Evolutionary conservation across 2,329 filamentous ascomycete genomes (phyloP).

Genomic region (Diaporthe sp.): DNA sequence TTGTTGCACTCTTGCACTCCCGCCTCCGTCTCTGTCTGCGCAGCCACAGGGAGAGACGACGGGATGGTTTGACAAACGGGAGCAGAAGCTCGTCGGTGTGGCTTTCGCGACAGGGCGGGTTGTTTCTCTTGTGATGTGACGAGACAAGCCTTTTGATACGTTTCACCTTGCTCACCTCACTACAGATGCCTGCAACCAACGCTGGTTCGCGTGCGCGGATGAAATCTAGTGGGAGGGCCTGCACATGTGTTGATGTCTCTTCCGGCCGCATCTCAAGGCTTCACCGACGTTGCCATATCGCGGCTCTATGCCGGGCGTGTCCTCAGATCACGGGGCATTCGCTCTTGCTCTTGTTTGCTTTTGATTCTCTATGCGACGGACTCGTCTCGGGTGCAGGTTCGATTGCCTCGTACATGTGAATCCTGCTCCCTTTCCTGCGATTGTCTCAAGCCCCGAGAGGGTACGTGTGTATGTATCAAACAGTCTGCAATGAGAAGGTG

Average conservation of each 20-base stretch:
- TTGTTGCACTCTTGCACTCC: no score
- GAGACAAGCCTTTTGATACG: conserved; percentile 36
- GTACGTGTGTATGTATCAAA: background rate
- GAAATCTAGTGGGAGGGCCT: no score
- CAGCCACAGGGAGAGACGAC: background rate
- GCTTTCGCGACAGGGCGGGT: background rate
- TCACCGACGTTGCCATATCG: background rate
- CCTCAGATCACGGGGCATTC: background rate
- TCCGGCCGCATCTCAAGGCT: background rate
- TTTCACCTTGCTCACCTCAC: conserved; percentile 22
- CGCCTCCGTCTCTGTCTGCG: no score
- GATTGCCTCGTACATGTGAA: background rate
- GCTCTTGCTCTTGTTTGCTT: background rate
- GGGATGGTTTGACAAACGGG: conserved; percentile 1
- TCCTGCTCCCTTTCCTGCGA: background rate
- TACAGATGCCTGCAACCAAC: background rate
- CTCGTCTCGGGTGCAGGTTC: background rate
- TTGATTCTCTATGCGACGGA: background rate
- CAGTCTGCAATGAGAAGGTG: background rate
- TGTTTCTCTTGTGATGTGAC: background rate
- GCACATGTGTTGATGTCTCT: background rate
- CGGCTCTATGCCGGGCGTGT: background rate
- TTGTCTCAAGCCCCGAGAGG: background rate
- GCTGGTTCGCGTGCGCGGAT: no score
- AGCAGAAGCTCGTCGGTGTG: background rate